A percentile compares a stretch with the other conserved stretches of the same genome.
Evolutionary conservation across 345 rosid species (phyloP).

Genomic region (Pelargonium nanum): DNA sequence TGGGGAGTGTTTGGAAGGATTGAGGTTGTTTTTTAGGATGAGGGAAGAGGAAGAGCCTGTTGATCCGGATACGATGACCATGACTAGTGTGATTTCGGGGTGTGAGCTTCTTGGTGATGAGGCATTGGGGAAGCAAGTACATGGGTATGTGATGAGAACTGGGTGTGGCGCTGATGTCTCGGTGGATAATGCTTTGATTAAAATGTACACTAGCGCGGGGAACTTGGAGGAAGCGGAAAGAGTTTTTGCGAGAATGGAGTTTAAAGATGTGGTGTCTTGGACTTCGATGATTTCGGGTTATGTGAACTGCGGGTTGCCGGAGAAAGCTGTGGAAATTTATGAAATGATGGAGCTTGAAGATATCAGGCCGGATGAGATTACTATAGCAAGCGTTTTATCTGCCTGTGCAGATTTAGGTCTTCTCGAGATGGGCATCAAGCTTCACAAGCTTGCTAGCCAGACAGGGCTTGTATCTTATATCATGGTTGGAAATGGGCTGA

Average conservation of each 20-base stretch:
- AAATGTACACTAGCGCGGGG: constrained; percentile 52
- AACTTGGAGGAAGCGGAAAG: constrained; percentile 45
- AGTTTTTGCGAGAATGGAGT: constrained; percentile 45
- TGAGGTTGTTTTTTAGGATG: constrained; percentile 57
- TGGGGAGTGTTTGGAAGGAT: constrained; percentile 48
- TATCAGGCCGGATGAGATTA: constrained; percentile 50
- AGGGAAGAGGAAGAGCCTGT: constrained; percentile 46
- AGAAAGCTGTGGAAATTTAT: constrained; percentile 46
- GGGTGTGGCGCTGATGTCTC: constrained; percentile 43
- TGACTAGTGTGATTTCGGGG: constrained; percentile 73
- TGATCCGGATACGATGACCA: constrained; percentile 76
- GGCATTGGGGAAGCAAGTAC: constrained; percentile 54
- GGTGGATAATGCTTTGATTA: constrained; percentile 60
- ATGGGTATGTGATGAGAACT: constrained; percentile 41
- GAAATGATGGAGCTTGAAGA: constrained; percentile 47
- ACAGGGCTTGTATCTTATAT: constrained; percentile 41
- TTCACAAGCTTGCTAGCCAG: constrained; percentile 54
- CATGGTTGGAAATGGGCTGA: constrained; percentile 55
- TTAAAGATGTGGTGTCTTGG: constrained; percentile 71
- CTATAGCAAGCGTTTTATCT: constrained; percentile 57
- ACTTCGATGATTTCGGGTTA: constrained; percentile 75
- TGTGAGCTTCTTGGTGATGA: constrained; percentile 54
- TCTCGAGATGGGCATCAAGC: constrained; percentile 40
- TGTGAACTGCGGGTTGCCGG: constrained; percentile 41
- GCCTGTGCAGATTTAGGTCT: constrained; percentile 57